Percentiles rank a stretch among this genome's conserved stretches.
Conservation (phyloP, 2,329 filamentous ascomycete genomes). For the Daldinia eschscholtzii region DNA sequence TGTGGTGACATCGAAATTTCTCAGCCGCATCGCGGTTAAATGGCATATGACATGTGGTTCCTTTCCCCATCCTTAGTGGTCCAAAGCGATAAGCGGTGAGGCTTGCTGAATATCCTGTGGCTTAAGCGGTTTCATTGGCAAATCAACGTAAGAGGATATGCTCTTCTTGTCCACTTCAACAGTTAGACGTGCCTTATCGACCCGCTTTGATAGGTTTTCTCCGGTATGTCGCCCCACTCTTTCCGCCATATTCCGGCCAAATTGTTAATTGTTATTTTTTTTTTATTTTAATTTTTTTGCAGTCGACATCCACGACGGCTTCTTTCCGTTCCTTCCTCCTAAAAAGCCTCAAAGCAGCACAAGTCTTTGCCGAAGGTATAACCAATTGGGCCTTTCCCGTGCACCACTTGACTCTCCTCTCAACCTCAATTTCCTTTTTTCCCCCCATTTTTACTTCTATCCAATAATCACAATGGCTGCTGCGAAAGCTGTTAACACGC, state of each 20-base stretch:
- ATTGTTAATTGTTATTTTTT: conserved; percentile 31
- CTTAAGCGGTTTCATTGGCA: conserved; percentile 34
- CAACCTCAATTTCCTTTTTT: conserved; percentile 33
- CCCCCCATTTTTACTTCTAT: conserved; percentile 13
- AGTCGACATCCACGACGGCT: conserved; percentile 38
- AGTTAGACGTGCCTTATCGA: conserved; percentile 7
- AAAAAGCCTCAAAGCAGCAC: conserved; percentile 47
- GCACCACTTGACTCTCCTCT: conserved; percentile 47
- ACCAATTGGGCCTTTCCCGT: conserved; percentile 33
- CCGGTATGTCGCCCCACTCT: conserved; percentile 30
- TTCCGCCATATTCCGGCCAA: conserved; percentile 41
- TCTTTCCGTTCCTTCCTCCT: conserved; percentile 36
- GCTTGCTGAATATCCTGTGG: conserved; percentile 33
- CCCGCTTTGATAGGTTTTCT: conserved; percentile 29
- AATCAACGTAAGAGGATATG: conserved; percentile 34
- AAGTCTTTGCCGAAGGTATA: conserved; percentile 28
- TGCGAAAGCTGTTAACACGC: conserved; percentile 40
- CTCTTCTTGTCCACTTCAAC: too few relatives aligned
- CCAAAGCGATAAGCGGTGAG: conserved; percentile 21
- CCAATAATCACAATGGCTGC: conserved; percentile 30
- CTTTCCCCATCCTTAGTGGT: conserved; percentile 38
- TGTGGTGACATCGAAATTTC: not conserved
- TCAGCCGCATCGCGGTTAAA: conserved; percentile 41
- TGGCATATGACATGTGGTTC: conserved; percentile 39
- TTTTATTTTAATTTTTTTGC: conserved; percentile 31